Conservation (phyloP, 2,329 filamentous ascomycete genomes). For the Aspergillus phoenicis region DNA sequence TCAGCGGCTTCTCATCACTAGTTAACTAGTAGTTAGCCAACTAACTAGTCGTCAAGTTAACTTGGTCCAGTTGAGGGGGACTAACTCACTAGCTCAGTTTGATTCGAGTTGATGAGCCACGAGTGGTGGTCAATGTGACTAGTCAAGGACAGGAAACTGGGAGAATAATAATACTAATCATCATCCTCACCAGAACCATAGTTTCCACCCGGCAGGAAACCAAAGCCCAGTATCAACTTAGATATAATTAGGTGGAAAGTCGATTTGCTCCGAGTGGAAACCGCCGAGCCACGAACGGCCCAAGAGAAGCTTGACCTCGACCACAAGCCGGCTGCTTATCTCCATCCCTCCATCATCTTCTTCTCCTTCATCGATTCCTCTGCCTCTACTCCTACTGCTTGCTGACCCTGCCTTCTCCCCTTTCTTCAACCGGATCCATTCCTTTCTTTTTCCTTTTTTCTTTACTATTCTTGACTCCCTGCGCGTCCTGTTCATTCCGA, state of each 20-base stretch:
- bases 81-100: no score
- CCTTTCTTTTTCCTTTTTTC: no score
- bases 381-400: background rate
- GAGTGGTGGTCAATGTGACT: no score
- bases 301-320: constrained; percentile 40
- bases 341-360: constrained; percentile 18
- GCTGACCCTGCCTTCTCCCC: background rate
- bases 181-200: background rate
- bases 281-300: constrained; percentile 24
- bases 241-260: background rate
- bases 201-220: no score
- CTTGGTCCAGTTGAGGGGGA: no score
- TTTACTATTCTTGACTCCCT: background rate
- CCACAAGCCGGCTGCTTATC: constrained; percentile 34
- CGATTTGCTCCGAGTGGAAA: constrained; percentile 15
- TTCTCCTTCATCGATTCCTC: constrained; percentile 62
- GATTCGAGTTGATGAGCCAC: no score
- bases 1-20: background rate
- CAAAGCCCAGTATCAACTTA: no score
- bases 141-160: background rate
- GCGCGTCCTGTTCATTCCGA: background rate
- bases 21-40: no score
- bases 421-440: no score
- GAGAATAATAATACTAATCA: constrained; percentile 11
- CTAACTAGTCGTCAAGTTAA: no score